Conservation (phyloP, 1,139 yeast species). For the Lodderomyces parapsilosis region DNA sequence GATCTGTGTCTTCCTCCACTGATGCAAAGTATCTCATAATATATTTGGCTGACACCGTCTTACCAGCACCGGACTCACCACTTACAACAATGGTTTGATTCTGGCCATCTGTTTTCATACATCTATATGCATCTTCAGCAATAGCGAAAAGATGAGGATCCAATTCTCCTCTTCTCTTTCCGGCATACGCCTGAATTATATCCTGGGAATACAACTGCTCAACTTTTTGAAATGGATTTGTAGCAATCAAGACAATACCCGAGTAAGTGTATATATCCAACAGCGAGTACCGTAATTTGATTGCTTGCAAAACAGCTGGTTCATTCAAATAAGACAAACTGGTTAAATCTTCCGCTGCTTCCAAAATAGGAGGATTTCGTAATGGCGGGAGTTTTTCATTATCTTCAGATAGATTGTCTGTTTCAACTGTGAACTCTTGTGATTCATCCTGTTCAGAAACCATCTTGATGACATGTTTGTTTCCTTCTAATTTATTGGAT, state of each 20-base stretch:
- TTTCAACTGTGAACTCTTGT: slow-evolving; percentile 48
- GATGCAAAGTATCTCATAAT: slow-evolving; percentile 98
- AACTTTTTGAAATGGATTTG: slow-evolving; percentile 91
- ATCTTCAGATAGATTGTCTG: slow-evolving; percentile 49
- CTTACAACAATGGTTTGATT: slow-evolving; percentile 96
- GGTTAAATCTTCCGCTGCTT: slow-evolving; percentile 92
- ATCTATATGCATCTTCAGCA: slow-evolving; percentile 97
- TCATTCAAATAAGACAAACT: slow-evolving; percentile 90
- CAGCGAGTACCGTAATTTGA: slow-evolving; percentile 83
- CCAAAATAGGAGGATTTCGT: slow-evolving; percentile 91
- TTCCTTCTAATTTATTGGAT: slow-evolving; percentile 47
- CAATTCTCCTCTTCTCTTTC: slow-evolving; percentile 86
- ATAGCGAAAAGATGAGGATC: slow-evolving; percentile 97
- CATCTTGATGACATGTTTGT: slow-evolving; percentile 58
- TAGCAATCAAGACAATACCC: slow-evolving; percentile 94
- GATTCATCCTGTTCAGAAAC: slow-evolving; percentile 60
- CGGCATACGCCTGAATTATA: slow-evolving; percentile 91
- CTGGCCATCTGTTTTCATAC: slow-evolving; percentile 80
- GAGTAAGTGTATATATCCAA: slow-evolving; percentile 92
- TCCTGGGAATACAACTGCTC: slow-evolving; percentile 91
- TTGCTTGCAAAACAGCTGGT: slow-evolving; percentile 95
- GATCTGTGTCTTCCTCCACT: slow-evolving; percentile 62
- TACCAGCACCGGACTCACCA: slow-evolving; percentile 99
- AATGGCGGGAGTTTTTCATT: slow-evolving; percentile 70
- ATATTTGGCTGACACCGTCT: slow-evolving; percentile 94